Conservation (phyloP, 73 alveolate genomes). For the Diophrys sp. region DNA sequence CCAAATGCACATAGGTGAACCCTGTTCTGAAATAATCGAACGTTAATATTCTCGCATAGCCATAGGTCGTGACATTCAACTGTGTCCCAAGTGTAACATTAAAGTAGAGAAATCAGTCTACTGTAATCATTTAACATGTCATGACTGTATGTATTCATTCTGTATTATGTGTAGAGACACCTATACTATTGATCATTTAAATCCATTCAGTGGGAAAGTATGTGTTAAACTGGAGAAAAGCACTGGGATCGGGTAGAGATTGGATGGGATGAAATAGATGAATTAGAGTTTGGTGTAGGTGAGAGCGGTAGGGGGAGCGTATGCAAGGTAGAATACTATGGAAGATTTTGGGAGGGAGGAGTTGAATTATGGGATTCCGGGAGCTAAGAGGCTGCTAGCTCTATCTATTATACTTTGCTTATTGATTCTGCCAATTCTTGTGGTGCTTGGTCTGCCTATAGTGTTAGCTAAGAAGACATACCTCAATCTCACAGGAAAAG, state of each 20-base stretch:
- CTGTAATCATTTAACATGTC: constrained; percentile 25
- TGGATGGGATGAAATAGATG: no score
- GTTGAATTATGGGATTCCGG: no score
- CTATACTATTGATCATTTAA: constrained; percentile 14
- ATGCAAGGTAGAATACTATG: no score
- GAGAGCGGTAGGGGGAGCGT: no score
- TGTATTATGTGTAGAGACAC: constrained; percentile 14
- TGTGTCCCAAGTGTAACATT: constrained; percentile 18
- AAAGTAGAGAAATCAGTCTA: constrained; percentile 8
- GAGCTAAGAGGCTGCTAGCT: neutral
- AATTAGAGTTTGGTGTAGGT: no score
- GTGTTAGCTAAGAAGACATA: neutral
- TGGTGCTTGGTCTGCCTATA: neutral
- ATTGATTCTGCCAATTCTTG: neutral
- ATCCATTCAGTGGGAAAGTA: constrained; percentile 11
- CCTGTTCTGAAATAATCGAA: constrained; percentile 16
- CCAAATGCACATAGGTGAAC: constrained; percentile 4
- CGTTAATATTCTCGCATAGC: neutral
- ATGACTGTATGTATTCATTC: constrained; percentile 1
- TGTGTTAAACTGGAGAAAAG: constrained; percentile 3
- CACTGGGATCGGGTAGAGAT: no score
- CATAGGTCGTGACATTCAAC: neutral
- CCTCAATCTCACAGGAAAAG: neutral
- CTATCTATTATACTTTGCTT: no score
- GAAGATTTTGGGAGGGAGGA: no score